Evolutionary conservation across 208 protist species (phyloP), one percentile per base, ranked within the genome.

Genomic region (Lotmaria passim): DNA sequence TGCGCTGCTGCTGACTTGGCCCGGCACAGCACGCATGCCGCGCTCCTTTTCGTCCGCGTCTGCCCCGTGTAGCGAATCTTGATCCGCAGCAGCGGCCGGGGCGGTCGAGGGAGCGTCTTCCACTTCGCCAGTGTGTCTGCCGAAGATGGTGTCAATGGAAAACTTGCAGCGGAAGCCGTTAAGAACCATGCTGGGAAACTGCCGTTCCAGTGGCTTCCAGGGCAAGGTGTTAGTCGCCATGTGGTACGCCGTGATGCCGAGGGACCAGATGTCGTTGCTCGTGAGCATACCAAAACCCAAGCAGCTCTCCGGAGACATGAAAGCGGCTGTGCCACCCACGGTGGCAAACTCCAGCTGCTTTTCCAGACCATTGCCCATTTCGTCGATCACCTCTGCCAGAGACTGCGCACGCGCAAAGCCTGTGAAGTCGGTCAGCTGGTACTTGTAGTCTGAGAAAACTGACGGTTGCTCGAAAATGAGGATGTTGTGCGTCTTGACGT

Each of bases 401-500:
- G 62, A 59, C 14, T 52, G 30, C 12, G 56, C 68, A 15, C 38
- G 17, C 4, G 34, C 31, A 33, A 81, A 14, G 24, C 64, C 48
- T 3, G 78, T 76, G 38, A 93, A 78, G 61, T 95, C 90, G 17
- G 77, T 61, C 11, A 95, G 67, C 48, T 93, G 91, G 66, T 86
- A 91, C 23, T 61, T 60, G 26, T 60, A 67, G 33, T 70, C 43
- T 7, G 38, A 66, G 30, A 60, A 67, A 38, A 28, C 17, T 10
- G 26, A 58, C 6, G 59, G n/a, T 0, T 48, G 21, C 23, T 74
- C 72, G 21, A 85, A 86, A 36, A 93, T 39, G 2, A 96, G 64
- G 72, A 94, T 90, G 62, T 96, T 96, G 31, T 85, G 87, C 14
- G 91, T 86, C 63, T 96, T 96, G 17, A 96, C 41, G 55, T 96